These are phyloP conservation scores for Alnus glutinosa DNA, from an alignment of 306 rosid genomes.

Conservation along the genomic window DNA sequence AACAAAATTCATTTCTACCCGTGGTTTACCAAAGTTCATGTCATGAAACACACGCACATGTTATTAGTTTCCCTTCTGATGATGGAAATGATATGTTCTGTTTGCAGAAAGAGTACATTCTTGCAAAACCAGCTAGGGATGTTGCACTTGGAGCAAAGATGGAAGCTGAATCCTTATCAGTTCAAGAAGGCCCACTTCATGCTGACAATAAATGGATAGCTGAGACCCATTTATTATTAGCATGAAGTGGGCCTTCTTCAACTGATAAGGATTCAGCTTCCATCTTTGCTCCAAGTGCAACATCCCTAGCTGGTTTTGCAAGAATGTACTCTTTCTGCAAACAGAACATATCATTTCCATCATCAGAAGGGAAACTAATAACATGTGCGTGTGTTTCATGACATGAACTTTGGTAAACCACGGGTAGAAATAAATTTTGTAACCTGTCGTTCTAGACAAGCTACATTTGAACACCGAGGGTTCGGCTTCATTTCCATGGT, in stretches of 20 bases:
- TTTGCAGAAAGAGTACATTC: conserved; percentile 69
- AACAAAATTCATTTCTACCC: conserved; percentile 25
- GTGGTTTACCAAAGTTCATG: conserved; percentile 15
- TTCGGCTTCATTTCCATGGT: too few species aligned
- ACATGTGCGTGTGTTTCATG: conserved; percentile 7
- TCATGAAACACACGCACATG: conserved; percentile 6
- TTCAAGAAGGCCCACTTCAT: conserved; percentile 69
- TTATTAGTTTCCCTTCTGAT: conserved; percentile 7
- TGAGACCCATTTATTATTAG: too few species aligned
- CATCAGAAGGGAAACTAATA: conserved; percentile 5
- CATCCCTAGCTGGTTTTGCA: conserved; percentile 84
- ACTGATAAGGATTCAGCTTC: too few species aligned
- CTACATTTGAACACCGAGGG: too few species aligned
- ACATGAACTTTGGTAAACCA: conserved; percentile 16
- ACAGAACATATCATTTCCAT: conserved; percentile 16
- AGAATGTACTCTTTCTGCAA: conserved; percentile 72
- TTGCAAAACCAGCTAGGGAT: conserved; percentile 80
- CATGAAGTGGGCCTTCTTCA: too few species aligned
- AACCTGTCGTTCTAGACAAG: too few species aligned
- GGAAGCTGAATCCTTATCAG: conserved; percentile 62
- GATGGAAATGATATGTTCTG: conserved; percentile 16
- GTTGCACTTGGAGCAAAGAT: conserved; percentile 80
- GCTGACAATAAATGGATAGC: conserved; percentile 88
- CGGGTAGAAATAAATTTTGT: conserved; percentile 13
- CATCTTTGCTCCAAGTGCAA: too few species aligned